phyloP scores from a whole-genome alignment of 2,329 filamentous ascomycete species.

The Alternaria dauci region DNA sequence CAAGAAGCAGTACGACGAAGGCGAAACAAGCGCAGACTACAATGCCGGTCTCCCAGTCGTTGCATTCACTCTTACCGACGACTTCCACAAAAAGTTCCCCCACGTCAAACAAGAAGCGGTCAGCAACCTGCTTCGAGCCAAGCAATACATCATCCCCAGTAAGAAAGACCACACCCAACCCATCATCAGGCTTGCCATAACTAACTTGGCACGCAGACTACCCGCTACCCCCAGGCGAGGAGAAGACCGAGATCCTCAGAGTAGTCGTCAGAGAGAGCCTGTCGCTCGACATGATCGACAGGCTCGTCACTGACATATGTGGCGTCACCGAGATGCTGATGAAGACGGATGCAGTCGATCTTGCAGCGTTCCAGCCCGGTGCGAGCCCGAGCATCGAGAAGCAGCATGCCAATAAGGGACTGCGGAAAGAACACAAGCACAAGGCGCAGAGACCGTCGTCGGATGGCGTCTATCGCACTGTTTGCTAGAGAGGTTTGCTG shows the following conservation, averaged over 20 bases:
- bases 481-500: slow-evolving; percentile 49
- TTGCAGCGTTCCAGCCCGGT: slow-evolving; percentile 58
- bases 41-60: slow-evolving; percentile 73
- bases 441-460: slow-evolving; percentile 57
- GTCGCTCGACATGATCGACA: slow-evolving; percentile 72
- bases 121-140: slow-evolving; percentile 68
- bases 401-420: slow-evolving; percentile 49
- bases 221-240: slow-evolving; percentile 68
- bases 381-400: slow-evolving; percentile 54
- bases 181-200: slow-evolving; percentile 1
- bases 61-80: slow-evolving; percentile 69
- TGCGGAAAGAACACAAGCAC: slow-evolving; percentile 53
- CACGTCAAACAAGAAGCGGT: slow-evolving; percentile 71
- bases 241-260: slow-evolving; percentile 71
- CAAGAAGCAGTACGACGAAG: slow-evolving; percentile 54
- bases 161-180: slow-evolving; percentile 43
- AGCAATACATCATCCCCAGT: slow-evolving; percentile 76
- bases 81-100: slow-evolving; percentile 65
- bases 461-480: slow-evolving; percentile 58
- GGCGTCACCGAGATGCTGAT: slow-evolving; percentile 69
- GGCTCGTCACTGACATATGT: slow-evolving; percentile 68
- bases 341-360: slow-evolving; percentile 60
- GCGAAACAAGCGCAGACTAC: slow-evolving; percentile 65
- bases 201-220: slow-evolving; percentile 60
- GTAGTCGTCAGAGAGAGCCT: slow-evolving; percentile 73